Base-by-base conservation (phyloP, 2,329 filamentous ascomycete species). In the Gremmenia infestans region DNA sequence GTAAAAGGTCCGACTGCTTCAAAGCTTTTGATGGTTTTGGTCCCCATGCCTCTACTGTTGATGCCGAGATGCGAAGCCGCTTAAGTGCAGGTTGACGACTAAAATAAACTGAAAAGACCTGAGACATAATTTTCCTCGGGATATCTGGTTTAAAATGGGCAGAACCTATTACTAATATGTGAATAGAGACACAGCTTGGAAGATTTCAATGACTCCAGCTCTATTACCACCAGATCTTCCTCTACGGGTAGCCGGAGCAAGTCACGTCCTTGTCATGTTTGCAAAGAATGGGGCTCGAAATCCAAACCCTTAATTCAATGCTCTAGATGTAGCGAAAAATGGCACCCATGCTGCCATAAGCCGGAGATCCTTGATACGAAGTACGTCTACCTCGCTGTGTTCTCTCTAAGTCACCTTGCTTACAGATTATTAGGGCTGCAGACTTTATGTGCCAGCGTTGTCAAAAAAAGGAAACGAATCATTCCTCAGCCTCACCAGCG, bases 91-190 rank as follows among this genome's bases (percentile, higher is more conserved):
- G 56, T 58, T 75, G 73, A 74, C 64, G 73, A 72, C 68, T 64
- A 49, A 56, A 53, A 71, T 69, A 79, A 81, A 87, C 83, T 88
- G 83, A 87, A 88, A 88, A 89, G 85, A 88, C 80, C 86, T 88
- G 86, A 89, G 78, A 76, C 56, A 54, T 61, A 48, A 47, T 46
- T 45, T n/a, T 37, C 56, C 37, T 35, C 17, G 19, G 2, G 42
- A 12, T 25, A 23, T 22, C 2, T 11, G 3, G 9, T 19, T 17
- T 22, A 19, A 8, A 4, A 19, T 12, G 17, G 14, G 5, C 4
- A 37, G 37, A 14, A 19, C 40, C 17, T 19, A 15, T 56, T 56
- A 54, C 63, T 64, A 51, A 65, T 36, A 19, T 35, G 8, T 25
- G 12, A 47, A 4, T 42, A 64, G 60, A 57, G 55, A 46, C 43